Base-by-base conservation (phyloP, 495 filamentous ascomycete species). In the Xylaria sp. region DNA sequence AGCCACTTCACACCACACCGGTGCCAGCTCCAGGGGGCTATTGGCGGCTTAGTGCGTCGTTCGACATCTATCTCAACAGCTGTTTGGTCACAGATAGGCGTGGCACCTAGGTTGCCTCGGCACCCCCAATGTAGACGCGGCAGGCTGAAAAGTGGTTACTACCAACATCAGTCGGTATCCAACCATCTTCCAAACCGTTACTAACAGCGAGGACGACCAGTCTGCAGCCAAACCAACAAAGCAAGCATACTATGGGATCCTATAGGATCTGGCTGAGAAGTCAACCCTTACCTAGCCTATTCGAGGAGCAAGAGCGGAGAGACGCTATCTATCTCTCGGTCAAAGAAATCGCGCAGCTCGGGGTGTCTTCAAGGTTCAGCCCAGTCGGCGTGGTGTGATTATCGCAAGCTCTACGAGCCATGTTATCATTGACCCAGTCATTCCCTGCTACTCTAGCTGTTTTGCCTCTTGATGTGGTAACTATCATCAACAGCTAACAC, bases 41-140 rank as follows among this genome's bases (percentile, higher is more conserved):
- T 62, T 62, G 59, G 37, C 43, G 59, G 59, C 14, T 43, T 15
- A 24, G 59, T 62, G 35, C 31, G 59, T 43, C 37, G n/a, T 29
- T 37, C 37, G 59, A 44, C 21, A 12, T 43, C 29, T 43, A 43
- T 43, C 59, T 62, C 37, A 29, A 29, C 59, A 41, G 59, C 37
- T 62, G 59, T 62, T 62, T 62, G 59, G 59, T 62, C 37, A 41
- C 19, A 62, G 59, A 62, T 62, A 62, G n/a, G 43, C 5, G 59
- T 62, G 15, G 37, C 37, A 43, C n/a, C 35, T 41, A 2, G 59
- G 37, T 26, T 62, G 37, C 21, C 37, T 62, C 59, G 59, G 59
- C 21, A 41, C 43, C 37, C 59, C 59, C 35, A 43, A 62, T 62
- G 14, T 17, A 43, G 59, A 62, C n/a, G n/a, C 31, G 11, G 21